phyloP scores from a whole-genome alignment of 75 land plant species.

The Adiantum capillusveneris region DNA sequence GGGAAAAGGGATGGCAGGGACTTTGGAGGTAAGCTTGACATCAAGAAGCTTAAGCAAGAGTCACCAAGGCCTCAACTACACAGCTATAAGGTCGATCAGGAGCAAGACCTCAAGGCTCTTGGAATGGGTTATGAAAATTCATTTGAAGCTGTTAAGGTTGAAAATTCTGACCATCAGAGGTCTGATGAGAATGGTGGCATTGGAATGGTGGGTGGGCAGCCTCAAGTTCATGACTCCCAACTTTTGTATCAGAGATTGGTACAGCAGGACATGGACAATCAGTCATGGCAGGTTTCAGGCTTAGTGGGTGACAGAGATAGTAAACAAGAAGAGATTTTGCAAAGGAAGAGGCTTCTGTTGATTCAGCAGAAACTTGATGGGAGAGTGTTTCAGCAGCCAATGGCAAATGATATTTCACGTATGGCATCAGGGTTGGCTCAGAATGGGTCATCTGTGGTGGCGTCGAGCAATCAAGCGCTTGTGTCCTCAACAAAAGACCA shows the following conservation, averaged over 20 bases:
- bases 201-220: neutral
- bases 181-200: neutral
- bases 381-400: slow-evolving; percentile 43
- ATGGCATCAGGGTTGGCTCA: slow-evolving; percentile 26
- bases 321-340: slow-evolving; percentile 47
- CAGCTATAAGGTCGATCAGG: slow-evolving; percentile 11
- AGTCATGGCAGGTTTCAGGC: slow-evolving; percentile 46
- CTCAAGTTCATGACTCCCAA: neutral
- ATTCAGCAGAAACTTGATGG: slow-evolving; percentile 26
- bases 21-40: slow-evolving; percentile 26
- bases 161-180: slow-evolving; percentile 1
- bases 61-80: slow-evolving; percentile 21
- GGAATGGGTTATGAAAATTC: neutral
- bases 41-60: slow-evolving; percentile 41
- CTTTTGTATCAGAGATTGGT: slow-evolving; percentile 8
- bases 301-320: slow-evolving; percentile 38
- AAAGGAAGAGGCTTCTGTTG: slow-evolving; percentile 42
- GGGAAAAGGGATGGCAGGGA: slow-evolving; percentile 67
- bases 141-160: neutral
- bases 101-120: neutral
- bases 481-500: slow-evolving; percentile 22
- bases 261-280: slow-evolving; percentile 26
- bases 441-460: slow-evolving; percentile 25
- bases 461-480: slow-evolving; percentile 43
- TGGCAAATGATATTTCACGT: slow-evolving; percentile 48